Evolutionary conservation across 345 rosid genomes (phyloP), one percentile per base, ranked within the genome.

Genomic region (Linum tenue): DNA sequence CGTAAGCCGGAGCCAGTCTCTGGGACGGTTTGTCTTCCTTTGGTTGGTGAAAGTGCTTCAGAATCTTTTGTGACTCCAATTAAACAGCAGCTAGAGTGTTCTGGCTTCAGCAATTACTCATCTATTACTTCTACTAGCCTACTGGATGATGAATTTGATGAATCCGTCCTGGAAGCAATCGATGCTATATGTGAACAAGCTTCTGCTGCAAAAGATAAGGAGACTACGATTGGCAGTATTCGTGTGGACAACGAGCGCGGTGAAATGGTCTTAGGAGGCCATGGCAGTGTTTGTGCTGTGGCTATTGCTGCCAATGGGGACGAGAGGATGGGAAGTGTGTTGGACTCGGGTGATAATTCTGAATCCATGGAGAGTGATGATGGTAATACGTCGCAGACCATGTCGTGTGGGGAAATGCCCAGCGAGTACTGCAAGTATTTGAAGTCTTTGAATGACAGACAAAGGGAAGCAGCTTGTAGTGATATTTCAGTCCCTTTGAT

Each of bases 391-490:
- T 64, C 83, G 68, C 72, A 62, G 66, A 60, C 66, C 44, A 64
- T 62, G 55, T 14, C 67, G 55, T 68, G 44, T 73, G 74, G 5
- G 57, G 70, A 75, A 72, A 82, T 84, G 86, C 86, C 97, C 4
- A 84, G 73, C 50, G 90, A 78, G 60, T 85, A 83, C 75, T 78
- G 77, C 1, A 83, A 79, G 68, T 92, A 85, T 78, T 73, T 86
- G 78, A 80, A 70, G 43, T 76, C 86, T 55, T 83, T 92, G 70
- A 92, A 86, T 78, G 96, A 87, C 60, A 81, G 81, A 81, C 96
- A 92, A 72, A 80, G 75, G n/a, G 90, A 86, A 64, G 98, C 98
- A 4, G 98, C 97, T 31, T 85, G 83, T 70, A 77, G 82, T 76
- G 75, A 86, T 67, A 82, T 86, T 59, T 79, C 91, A 39, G 76